phyloP scores from a whole-genome alignment of 139 green algal species.

The Penium margaritaceum region DNA sequence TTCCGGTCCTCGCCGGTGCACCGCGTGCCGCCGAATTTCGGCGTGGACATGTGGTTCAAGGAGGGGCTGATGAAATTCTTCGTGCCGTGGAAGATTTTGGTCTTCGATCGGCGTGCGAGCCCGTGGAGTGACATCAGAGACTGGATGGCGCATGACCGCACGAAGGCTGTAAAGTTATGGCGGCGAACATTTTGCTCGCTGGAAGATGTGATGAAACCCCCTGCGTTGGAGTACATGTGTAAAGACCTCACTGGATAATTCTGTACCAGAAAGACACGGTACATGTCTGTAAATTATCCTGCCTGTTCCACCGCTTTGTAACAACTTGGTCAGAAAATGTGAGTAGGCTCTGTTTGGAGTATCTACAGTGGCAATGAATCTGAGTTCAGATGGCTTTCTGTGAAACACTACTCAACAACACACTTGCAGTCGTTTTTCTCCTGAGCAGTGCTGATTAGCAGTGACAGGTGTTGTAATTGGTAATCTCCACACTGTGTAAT shows the following conservation, averaged over 20 bases:
- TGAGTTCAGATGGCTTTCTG: no score
- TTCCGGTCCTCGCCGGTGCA: slow-evolving; percentile 21
- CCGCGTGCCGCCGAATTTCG: slow-evolving; percentile 28
- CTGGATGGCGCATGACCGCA: slow-evolving; percentile 28
- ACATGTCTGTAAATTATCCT: no score
- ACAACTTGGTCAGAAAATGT: no score
- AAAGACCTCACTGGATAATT: not conserved
- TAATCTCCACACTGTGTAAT: no score
- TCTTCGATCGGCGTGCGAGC: slow-evolving; percentile 18
- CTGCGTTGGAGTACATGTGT: slow-evolving; percentile 15
- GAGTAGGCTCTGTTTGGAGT: no score
- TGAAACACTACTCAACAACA: no score
- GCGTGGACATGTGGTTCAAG: slow-evolving; percentile 45
- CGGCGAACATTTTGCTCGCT: slow-evolving; percentile 33
- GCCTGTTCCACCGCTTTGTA: no score
- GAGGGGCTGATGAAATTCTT: slow-evolving; percentile 46
- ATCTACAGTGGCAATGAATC: no score
- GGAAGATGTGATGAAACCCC: slow-evolving; percentile 15
- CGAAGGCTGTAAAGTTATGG: slow-evolving; percentile 38
- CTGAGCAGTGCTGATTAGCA: no score
- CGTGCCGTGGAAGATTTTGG: slow-evolving; percentile 22
- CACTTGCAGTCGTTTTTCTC: no score
- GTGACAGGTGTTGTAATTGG: no score
- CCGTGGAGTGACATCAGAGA: slow-evolving; percentile 31
- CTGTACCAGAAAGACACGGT: not conserved